Conservation (phyloP, 163 green algal genomes). For the Chloromonas sp. region DNA sequence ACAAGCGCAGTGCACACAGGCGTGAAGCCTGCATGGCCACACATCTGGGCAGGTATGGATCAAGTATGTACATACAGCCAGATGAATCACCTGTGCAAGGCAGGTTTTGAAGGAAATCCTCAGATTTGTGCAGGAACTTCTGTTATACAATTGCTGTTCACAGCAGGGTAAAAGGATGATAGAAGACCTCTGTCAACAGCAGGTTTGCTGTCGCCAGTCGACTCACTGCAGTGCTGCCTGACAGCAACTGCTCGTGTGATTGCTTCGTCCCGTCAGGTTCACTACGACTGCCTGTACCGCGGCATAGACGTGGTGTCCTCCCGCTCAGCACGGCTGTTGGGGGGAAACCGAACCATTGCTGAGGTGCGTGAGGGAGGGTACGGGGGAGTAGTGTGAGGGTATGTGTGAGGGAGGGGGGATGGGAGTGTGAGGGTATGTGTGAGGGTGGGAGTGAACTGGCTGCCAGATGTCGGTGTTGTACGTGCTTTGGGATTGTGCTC, state of each 20-base stretch:
- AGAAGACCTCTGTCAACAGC: background rate
- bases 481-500: too few species aligned
- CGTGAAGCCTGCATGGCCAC: too few species aligned
- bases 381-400: background rate
- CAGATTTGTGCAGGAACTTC: too few species aligned
- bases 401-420: background rate
- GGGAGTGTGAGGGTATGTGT: background rate
- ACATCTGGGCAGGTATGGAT: too few species aligned
- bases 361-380: conserved; percentile 46
- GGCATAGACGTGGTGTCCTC: conserved; percentile 76
- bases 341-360: conserved; percentile 78
- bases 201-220: background rate
- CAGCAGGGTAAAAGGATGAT: background rate
- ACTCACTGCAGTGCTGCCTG: too few species aligned
- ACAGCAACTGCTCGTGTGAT: background rate
- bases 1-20: too few species aligned
- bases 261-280: conserved; percentile 42
- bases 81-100: too few species aligned
- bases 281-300: conserved; percentile 81
- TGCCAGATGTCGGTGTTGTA: too few species aligned
- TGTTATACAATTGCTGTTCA: background rate
- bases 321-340: conserved; percentile 65
- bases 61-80: too few species aligned
- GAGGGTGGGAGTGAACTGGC: background rate
- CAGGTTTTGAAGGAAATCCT: too few species aligned